phyloP scores from a whole-genome alignment of 805 yeast genomes.

The Candida quercuum region DNA sequence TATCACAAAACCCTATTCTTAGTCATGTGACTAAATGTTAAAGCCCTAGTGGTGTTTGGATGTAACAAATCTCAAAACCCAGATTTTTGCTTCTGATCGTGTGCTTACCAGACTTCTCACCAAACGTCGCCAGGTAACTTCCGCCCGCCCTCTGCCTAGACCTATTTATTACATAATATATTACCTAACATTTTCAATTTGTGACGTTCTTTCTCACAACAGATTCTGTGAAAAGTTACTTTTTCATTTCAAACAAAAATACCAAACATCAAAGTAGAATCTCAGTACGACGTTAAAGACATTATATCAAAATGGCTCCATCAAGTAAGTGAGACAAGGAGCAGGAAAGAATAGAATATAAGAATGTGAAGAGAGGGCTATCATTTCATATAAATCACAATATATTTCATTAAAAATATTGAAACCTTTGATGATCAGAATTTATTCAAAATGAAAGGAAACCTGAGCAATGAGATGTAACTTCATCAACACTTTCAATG shows the following conservation, averaged over 20 bases:
- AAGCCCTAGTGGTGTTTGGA: constrained; percentile 14
- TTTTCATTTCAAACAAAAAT: neutral
- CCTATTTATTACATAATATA: no score
- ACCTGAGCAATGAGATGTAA: no score
- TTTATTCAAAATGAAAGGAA: no score
- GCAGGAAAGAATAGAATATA: neutral
- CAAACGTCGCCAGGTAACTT: neutral
- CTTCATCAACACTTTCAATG: no score
- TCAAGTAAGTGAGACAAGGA: constrained; percentile 31
- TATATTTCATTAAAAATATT: no score
- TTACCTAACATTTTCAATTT: neutral
- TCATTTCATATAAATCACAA: no score
- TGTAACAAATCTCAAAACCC: no score
- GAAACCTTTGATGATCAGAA: no score
- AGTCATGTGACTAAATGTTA: constrained; percentile 10
- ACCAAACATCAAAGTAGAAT: neutral
- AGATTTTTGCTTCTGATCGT: constrained; percentile 6
- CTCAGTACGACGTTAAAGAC: neutral
- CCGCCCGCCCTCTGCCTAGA: neutral
- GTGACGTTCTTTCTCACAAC: neutral
- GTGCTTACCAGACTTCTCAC: constrained; percentile 3
- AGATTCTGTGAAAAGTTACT: neutral
- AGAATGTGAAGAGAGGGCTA: no score
- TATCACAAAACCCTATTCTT: neutral
- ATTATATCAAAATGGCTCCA: constrained; percentile 39